Conservation (phyloP, 192 early-diverging fungal species). For the Oehlia diaphana region DNA sequence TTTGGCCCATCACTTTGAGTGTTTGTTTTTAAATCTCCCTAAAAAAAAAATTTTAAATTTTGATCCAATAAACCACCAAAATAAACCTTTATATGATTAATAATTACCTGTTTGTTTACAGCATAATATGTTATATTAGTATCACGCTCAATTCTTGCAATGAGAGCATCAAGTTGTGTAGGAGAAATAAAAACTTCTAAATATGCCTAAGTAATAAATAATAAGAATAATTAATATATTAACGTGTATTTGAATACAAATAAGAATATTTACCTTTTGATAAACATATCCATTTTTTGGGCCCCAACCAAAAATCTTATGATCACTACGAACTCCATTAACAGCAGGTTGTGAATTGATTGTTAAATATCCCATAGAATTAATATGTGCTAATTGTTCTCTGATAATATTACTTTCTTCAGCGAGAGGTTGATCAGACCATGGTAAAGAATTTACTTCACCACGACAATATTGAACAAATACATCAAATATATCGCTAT, state of each 20-base stretch:
- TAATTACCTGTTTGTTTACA: slow-evolving; percentile 65
- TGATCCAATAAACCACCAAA: background rate
- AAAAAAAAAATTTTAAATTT: slow-evolving; percentile 17
- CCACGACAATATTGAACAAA: slow-evolving; percentile 87
- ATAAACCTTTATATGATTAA: background rate
- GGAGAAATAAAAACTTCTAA: slow-evolving; percentile 92
- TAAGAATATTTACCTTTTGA: slow-evolving; percentile 67
- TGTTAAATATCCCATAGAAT: slow-evolving; percentile 81
- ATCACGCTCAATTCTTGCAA: slow-evolving; percentile 65
- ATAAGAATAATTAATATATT: background rate
- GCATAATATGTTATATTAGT: slow-evolving; percentile 89
- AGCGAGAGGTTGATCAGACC: slow-evolving; percentile 80
- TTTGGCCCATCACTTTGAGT: slow-evolving; percentile 83
- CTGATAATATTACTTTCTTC: slow-evolving; percentile 74
- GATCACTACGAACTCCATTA: slow-evolving; percentile 76
- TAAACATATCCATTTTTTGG: slow-evolving; percentile 95
- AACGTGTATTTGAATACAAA: background rate
- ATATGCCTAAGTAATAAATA: slow-evolving; percentile 61
- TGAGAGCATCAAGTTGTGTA: slow-evolving; percentile 64
- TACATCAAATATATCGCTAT: slow-evolving; percentile 68
- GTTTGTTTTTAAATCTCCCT: slow-evolving; percentile 90
- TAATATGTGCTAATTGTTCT: slow-evolving; percentile 66
- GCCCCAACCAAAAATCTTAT: slow-evolving; percentile 90
- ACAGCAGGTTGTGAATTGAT: slow-evolving; percentile 97
- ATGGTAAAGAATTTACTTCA: slow-evolving; percentile 81